Evolutionary conservation across 108 stramenopile species (phyloP).

Genomic region (Nitzschia sp.): DNA sequence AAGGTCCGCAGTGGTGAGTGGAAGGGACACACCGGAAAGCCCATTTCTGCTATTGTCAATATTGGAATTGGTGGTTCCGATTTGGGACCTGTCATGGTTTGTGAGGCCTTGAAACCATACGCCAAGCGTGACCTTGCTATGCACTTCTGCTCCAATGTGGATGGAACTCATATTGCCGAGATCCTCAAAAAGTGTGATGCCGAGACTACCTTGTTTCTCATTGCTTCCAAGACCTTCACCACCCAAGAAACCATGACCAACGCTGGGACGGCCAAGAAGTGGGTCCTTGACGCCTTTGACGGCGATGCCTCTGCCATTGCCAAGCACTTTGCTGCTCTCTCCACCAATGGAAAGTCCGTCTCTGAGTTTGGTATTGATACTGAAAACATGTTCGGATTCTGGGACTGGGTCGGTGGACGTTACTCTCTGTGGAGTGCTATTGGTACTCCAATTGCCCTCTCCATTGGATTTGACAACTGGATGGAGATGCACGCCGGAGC

Average conservation of each 20-base stretch:
- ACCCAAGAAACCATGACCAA: constrained; percentile 99
- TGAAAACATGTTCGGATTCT: constrained; percentile 97
- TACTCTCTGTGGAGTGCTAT: constrained; percentile 89
- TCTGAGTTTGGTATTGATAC: constrained; percentile 89
- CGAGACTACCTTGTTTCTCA: constrained; percentile 85
- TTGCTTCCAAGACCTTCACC: constrained; percentile 97
- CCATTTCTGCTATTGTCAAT: constrained; percentile 85
- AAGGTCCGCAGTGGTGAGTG: constrained; percentile 81
- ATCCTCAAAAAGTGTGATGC: constrained; percentile 85
- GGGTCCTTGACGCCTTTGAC: constrained; percentile 74
- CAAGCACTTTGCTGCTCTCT: constrained; percentile 93
- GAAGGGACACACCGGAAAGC: constrained; percentile 93
- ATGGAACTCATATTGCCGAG: constrained; percentile 92
- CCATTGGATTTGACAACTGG: constrained; percentile 89
- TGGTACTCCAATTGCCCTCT: constrained; percentile 89
- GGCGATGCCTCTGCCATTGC: constrained; percentile 72
- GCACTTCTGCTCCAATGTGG: constrained; percentile 96
- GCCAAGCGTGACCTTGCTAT: constrained; percentile 81
- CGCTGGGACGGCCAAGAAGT: constrained; percentile 89
- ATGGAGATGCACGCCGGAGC: constrained; percentile 95
- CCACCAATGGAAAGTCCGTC: constrained; percentile 65
- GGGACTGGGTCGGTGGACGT: constrained; percentile 98
- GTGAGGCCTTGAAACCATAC: constrained; percentile 90
- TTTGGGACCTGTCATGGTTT: constrained; percentile 96
- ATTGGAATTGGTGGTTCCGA: constrained; percentile 96